Conservation (phyloP, 768 basidiomycete species). For the Rhodotorula graminis region DNA sequence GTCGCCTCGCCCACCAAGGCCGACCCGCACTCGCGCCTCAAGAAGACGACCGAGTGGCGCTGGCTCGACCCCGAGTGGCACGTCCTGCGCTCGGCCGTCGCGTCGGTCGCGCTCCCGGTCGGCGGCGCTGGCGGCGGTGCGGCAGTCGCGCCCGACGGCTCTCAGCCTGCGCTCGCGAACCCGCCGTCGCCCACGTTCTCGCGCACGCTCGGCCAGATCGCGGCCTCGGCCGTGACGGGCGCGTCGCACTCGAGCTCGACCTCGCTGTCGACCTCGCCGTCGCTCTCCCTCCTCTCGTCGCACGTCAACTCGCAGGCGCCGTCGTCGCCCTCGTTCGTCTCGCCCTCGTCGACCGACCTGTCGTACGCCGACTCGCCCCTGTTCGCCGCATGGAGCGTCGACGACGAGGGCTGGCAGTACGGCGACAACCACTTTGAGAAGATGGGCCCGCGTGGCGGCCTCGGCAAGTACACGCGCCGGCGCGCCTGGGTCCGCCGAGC, state of each 20-base stretch:
- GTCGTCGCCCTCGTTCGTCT: neutral
- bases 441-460: constrained; percentile 48
- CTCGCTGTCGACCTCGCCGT: neutral
- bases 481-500: constrained; percentile 42
- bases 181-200: constrained; percentile 7
- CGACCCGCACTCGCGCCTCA: constrained; percentile 43
- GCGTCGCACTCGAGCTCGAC: constrained; percentile 25
- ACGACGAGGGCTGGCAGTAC: constrained; percentile 51
- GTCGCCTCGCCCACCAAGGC: constrained; percentile 44
- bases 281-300: neutral
- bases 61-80: constrained; percentile 53
- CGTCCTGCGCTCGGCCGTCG: constrained; percentile 42
- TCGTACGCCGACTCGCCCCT: constrained; percentile 9
- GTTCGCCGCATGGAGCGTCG: constrained; percentile 43
- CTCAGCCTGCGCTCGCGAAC: neutral
- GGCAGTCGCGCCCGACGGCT: neutral
- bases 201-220: neutral
- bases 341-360: neutral
- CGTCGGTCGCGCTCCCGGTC: constrained; percentile 12
- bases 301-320: neutral
- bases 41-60: constrained; percentile 49
- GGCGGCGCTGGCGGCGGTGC: neutral
- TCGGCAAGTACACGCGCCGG: constrained; percentile 46
- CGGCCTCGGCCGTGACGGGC: neutral
- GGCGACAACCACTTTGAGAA: constrained; percentile 52